phyloP scores from a whole-genome alignment of 192 early-diverging fungal species.

The Cetraspora pellucida region DNA sequence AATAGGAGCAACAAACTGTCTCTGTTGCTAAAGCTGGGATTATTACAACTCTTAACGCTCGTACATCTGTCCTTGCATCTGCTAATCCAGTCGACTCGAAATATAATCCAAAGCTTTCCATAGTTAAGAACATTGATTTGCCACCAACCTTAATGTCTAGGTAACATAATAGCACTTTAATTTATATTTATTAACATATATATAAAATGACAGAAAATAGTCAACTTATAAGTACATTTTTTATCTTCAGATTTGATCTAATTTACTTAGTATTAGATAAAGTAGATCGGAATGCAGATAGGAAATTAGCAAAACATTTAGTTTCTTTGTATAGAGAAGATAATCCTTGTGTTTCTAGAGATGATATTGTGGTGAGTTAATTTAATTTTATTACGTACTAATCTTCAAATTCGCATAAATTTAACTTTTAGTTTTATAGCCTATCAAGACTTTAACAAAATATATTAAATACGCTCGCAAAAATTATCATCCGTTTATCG shows the following conservation, averaged over 20 bases:
- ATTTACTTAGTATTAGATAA: constrained; percentile 90
- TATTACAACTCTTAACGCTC: constrained; percentile 95
- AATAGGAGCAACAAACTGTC: constrained; percentile 94
- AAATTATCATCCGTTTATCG: constrained; percentile 64
- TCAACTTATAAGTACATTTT: background rate
- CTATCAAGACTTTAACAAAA: constrained; percentile 81
- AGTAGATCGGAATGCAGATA: constrained; percentile 83
- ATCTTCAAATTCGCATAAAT: background rate
- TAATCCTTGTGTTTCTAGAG: constrained; percentile 45
- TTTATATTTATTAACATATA: background rate
- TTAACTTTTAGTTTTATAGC: constrained; percentile 44
- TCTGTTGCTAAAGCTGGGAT: constrained; percentile 99
- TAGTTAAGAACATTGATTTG: constrained; percentile 88
- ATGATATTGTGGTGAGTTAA: constrained; percentile 44
- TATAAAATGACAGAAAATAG: background rate
- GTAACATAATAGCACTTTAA: constrained; percentile 38
- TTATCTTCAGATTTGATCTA: constrained; percentile 79
- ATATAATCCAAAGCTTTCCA: constrained; percentile 78
- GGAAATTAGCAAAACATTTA: constrained; percentile 86
- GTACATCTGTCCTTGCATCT: constrained; percentile 91
- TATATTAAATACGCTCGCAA: constrained; percentile 91
- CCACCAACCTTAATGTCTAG: constrained; percentile 92
- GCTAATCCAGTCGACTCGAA: constrained; percentile 95
- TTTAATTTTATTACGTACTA: background rate
- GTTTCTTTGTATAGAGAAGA: constrained; percentile 85